Evolutionary conservation across 164 flowering plant species (phyloP).

Genomic region (Tetrastigma voinierianum): DNA sequence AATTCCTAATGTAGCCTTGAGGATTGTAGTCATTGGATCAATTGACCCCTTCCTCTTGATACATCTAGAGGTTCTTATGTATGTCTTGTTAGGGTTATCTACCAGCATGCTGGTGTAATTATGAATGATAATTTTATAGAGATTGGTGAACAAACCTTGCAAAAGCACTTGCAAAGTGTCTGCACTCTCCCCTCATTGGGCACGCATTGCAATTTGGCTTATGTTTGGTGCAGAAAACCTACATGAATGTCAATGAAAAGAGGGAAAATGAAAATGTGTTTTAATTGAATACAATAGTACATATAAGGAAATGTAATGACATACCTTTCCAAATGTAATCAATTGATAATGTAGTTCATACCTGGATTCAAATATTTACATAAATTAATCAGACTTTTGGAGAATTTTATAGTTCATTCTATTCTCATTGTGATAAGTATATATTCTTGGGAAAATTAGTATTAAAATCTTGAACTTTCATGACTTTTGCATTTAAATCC

Average conservation of each 20-base stretch:
- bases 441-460: no score
- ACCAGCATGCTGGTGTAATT: background rate
- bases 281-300: background rate
- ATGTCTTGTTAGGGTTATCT: background rate
- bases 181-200: conserved; percentile 93
- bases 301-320: background rate
- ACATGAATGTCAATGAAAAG: conserved; percentile 20
- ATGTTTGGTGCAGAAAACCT: conserved; percentile 97
- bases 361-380: conserved; percentile 36
- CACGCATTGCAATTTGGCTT: conserved; percentile 96
- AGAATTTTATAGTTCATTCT: background rate
- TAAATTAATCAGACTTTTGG: conserved; percentile 10
- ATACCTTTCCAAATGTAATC: conserved; percentile 98
- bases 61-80: background rate
- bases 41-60: no score
- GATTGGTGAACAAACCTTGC: conserved; percentile 56
- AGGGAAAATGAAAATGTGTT: background rate
- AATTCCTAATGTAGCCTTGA: no score
- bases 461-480: no score
- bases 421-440: background rate
- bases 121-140: background rate
- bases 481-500: no score
- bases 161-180: conserved; percentile 93
- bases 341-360: conserved; percentile 92
- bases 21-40: no score